A percentile compares a stretch with the other conserved stretches of the same genome.
Conservation (phyloP, 139 green algal species). For the Microglena sp. region DNA sequence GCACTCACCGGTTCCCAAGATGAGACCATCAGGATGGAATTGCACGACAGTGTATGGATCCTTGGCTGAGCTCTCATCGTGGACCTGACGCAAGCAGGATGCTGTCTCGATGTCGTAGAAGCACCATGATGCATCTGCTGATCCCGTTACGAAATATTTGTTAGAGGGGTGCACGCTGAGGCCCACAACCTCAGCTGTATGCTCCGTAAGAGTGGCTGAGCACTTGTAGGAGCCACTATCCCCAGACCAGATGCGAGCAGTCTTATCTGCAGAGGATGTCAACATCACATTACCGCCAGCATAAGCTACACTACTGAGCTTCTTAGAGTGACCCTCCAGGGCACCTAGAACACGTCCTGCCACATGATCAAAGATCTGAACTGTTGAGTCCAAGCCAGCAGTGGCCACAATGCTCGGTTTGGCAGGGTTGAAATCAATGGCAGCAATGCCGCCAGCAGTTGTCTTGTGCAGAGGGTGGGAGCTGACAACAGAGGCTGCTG, state of each 20-base stretch:
- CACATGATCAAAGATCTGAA: conserved; percentile 63
- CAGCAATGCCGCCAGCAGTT: conserved; percentile 65
- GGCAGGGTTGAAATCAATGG: conserved; percentile 54
- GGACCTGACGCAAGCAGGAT: conserved; percentile 57
- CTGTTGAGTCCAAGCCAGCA: conserved; percentile 56
- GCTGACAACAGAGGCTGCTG: conserved; percentile 31
- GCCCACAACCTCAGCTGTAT: conserved; percentile 31
- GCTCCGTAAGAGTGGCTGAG: conserved; percentile 24
- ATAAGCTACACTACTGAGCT: conserved; percentile 42
- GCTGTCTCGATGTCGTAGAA: conserved; percentile 71
- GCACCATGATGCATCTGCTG: conserved; percentile 66
- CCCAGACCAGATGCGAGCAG: conserved; percentile 58
- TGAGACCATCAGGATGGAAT: conserved; percentile 82
- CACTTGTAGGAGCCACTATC: conserved; percentile 28
- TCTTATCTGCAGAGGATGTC: conserved; percentile 70
- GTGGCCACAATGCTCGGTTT: conserved; percentile 42
- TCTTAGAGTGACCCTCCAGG: conserved; percentile 79
- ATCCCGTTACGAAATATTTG: conserved; percentile 77
- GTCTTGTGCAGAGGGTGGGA: conserved; percentile 83
- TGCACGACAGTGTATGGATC: conserved; percentile 30
- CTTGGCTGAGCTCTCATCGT: conserved; percentile 1
- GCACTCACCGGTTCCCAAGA: conserved; percentile 71
- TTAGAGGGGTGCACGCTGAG: conserved; percentile 64
- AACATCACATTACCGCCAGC: conserved; percentile 30
- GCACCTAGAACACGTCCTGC: conserved; percentile 32